Base-by-base conservation (phyloP, 495 filamentous ascomycete genomes). In the Penicillium dipodomyicola region DNA sequence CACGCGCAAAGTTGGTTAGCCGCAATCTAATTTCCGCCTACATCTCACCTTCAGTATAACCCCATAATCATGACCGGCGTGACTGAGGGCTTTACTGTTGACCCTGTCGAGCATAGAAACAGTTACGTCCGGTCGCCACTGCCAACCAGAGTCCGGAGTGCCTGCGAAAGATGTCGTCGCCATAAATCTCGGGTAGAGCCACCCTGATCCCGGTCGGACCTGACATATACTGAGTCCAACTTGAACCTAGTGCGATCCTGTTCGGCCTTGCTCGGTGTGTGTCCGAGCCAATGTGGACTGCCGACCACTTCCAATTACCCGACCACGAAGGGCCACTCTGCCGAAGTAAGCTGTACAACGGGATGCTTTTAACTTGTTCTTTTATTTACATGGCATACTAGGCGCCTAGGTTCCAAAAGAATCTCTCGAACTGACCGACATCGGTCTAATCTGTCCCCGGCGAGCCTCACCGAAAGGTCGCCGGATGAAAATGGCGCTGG, bases 231-330 rank as follows among this genome's bases (percentile, higher is more conserved):
- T 49, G 20, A 44, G 29, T 46, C 7, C 15, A 17, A 39, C 15
- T 17, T 25, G 19, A 9, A 20, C 17, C 25, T 40, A 72, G 69
- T 72, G 69, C 52, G 69, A 72, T 55, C 58, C 54, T 5, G 61
- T 61, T 49, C 57, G 69, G n/a, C 69, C 69, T 11, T 72, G 69
- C 37, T 66, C 65, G 9, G 39, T 67, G 4, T 71, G 68, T 59
- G 33, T 54, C 3, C 58, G 68, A 48, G 64, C 67, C 30, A 60
- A 67, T 32, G 68, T 64, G 12, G 57, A 58, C 46, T 69, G 64
- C 33, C 59, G 37, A n/a, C 62, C 60, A 29, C 52, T 44, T 22
- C 40, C 32, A 20, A 25, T 41, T 37, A 42, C 17, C 22, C 51
- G 33, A 22, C 33, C 43, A 23, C 56, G 53, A 32, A 59, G 53